These are phyloP conservation scores for Blastocystis sp. DNA, from an alignment of 352 stramenopile species.

Conservation along the genomic window DNA sequence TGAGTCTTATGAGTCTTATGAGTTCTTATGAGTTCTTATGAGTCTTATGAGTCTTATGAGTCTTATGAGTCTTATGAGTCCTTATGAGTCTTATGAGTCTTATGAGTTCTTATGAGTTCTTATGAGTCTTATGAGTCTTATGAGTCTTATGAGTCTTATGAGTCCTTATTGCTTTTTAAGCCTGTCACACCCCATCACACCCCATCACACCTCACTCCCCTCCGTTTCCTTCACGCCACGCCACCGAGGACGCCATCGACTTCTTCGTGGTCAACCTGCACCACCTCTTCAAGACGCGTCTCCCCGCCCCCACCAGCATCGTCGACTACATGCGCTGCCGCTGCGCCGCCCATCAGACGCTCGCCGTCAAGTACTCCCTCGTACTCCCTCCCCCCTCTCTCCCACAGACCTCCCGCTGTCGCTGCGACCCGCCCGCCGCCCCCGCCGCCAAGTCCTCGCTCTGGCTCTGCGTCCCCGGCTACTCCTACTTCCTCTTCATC, in stretches of 20 bases:
- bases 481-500: not conserved
- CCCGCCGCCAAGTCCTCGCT: not conserved
- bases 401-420: not conserved
- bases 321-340: constrained; percentile 33
- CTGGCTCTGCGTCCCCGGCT: not conserved
- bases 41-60: no score
- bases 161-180: not conserved
- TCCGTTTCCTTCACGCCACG: not conserved
- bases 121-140: not conserved
- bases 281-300: not conserved
- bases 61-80: not conserved
- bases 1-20: no score
- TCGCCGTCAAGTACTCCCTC: not conserved
- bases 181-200: not conserved
- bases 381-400: not conserved
- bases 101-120: not conserved
- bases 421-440: not conserved
- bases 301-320: not conserved
- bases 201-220: not conserved
- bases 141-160: not conserved
- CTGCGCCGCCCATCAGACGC: not conserved
- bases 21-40: no score
- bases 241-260: constrained; percentile 36
- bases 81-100: not conserved
- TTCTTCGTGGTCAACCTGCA: constrained; percentile 48